Evolutionary conservation across 768 basidiomycete species (phyloP), one percentile per base, ranked within the genome.

Genomic region (Pulveroboletus sp.): DNA sequence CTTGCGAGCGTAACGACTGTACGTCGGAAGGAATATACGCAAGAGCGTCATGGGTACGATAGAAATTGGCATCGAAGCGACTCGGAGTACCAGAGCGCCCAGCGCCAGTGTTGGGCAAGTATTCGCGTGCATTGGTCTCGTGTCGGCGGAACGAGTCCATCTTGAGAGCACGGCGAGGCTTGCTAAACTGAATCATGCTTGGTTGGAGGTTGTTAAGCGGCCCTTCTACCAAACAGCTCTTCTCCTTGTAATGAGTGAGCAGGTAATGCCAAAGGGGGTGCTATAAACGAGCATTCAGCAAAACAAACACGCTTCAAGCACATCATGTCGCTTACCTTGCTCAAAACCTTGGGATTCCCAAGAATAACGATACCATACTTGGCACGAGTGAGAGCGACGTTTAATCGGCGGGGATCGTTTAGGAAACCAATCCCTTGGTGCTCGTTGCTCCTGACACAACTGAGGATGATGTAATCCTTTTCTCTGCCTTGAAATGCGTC

Each of bases 131-230:
- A 58, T 78, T 89, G 19, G 90, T 89, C 67, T 97, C 94, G 63
- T 95, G 91, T 43, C 94, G 82, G 49, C 90, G 86, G 80, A 90
- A 94, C 49, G 88, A 90, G 55, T 95, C 91, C 83, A 93, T 87
- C 68, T 94, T 94, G 56, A 94, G 79, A 5, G 92, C 81, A 45
- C 93, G 86, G 49, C 93, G 83, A 27, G 97, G 97, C 71, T 97
- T 94, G 78, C 91, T 94, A 76, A 99, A 97, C 66, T 98, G 97
- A 51, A 99, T 99, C 94, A 99, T 95, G 71, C 93, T 95, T 6
- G 92, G 77, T 66, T 98, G 97, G 31, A 99, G 74, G 70, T 99
- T 98, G 69, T 82, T 97, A 39, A 99, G 75, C 2, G 97, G 92
- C 2, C 97, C 97, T 65, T 99, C 97, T 24, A 99, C 97, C 45